Evolutionary conservation across 805 yeast genomes (phyloP).

Genomic region (Wickerhamomyces bisporus): DNA sequence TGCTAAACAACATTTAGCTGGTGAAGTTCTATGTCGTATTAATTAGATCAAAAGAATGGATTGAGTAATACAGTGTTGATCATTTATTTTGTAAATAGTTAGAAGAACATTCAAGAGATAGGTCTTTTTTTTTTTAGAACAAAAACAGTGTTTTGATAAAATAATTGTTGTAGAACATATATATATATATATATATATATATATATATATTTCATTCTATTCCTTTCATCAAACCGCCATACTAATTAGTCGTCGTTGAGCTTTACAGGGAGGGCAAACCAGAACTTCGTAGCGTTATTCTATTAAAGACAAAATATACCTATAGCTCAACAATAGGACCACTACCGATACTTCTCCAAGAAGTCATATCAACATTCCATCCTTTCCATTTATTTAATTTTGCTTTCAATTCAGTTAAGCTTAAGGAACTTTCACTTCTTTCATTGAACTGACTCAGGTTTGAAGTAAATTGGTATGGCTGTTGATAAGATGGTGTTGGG

Average conservation of each 20-base stretch:
- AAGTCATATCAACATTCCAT: constrained; percentile 84
- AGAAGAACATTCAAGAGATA: too few species aligned
- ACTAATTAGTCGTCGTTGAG: too few species aligned
- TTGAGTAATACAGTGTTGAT: too few species aligned
- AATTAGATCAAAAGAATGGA: constrained; percentile 28
- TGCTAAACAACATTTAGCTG: constrained; percentile 61
- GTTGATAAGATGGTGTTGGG: constrained; percentile 20
- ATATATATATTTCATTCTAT: too few species aligned
- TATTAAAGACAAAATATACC: not conserved
- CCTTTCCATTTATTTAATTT: constrained; percentile 68
- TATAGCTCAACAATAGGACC: constrained; percentile 55
- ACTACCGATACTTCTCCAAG: constrained; percentile 68
- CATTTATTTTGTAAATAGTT: too few species aligned
- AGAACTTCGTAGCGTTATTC: too few species aligned
- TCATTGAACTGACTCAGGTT: constrained; percentile 14
- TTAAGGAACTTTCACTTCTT: constrained; percentile 24
- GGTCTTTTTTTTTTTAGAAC: too few species aligned
- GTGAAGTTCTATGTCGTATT: constrained; percentile 79
- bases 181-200: too few species aligned
- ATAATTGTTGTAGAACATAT: too few species aligned
- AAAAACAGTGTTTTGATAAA: too few species aligned
- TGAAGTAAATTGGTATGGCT: constrained; percentile 10
- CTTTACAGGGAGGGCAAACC: too few species aligned
- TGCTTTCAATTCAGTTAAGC: constrained; percentile 48
- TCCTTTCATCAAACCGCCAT: too few species aligned